Evolutionary conservation across 2,329 filamentous ascomycete species (phyloP).

Genomic region (Hymenoscyphus occultus): DNA sequence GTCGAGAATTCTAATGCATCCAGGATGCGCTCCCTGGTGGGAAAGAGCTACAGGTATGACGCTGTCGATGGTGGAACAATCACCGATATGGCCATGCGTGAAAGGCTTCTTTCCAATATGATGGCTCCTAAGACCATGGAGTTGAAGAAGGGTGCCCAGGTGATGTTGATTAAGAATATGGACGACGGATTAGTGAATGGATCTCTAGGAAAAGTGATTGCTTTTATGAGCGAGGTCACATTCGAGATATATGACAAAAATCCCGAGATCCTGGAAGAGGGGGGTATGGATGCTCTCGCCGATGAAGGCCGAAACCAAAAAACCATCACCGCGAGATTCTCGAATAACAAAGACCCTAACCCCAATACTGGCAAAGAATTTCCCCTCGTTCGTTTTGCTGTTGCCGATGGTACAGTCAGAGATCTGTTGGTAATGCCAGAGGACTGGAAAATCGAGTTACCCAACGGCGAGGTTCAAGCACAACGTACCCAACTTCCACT

Average conservation of each 20-base stretch:
- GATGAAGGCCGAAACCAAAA: conserved; percentile 42
- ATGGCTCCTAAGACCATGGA: conserved; percentile 83
- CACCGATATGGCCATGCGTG: conserved; percentile 62
- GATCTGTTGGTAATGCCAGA: conserved; percentile 81
- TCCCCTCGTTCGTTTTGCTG: conserved; percentile 80
- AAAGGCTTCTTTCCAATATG: conserved; percentile 81
- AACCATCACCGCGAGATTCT: conserved; percentile 43
- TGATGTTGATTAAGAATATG: conserved; percentile 99
- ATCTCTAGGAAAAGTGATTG: conserved; percentile 80
- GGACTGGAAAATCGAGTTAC: conserved; percentile 95
- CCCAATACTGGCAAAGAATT: conserved; percentile 56
- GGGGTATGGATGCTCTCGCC: conserved; percentile 44
- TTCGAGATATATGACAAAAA: conserved; percentile 58
- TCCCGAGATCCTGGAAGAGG: conserved; percentile 52
- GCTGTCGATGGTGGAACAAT: conserved; percentile 70
- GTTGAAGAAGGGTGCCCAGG: conserved; percentile 88
- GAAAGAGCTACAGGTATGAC: conserved; percentile 65
- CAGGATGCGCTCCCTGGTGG: conserved; percentile 69
- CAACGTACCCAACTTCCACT: conserved; percentile 79
- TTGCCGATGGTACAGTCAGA: conserved; percentile 72
- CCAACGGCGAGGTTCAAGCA: conserved; percentile 89
- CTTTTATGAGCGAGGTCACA: conserved; percentile 69
- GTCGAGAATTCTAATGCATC: conserved; percentile 82
- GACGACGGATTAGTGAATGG: conserved; percentile 93
- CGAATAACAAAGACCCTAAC: conserved; percentile 38